Conservation (phyloP, 106 monocot genomes). For the Dactylorhiza incarnata region DNA sequence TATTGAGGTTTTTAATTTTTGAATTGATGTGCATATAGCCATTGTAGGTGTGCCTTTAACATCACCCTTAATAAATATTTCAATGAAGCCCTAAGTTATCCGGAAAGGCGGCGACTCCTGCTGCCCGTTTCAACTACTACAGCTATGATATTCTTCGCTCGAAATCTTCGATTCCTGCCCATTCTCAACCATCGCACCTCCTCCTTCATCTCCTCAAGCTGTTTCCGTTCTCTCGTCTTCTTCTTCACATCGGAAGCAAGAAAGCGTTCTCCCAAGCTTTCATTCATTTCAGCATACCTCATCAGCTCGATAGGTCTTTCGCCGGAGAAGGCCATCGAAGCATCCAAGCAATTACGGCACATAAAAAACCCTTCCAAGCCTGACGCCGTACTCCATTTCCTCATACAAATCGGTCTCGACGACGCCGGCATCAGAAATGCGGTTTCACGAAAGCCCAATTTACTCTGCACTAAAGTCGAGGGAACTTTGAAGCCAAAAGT, state of each 20-base stretch:
- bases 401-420: slow-evolving; percentile 9
- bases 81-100: too few relatives aligned
- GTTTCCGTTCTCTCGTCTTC: background rate
- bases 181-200: background rate
- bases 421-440: slow-evolving; percentile 10
- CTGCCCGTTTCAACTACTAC: background rate
- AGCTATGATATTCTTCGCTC: background rate
- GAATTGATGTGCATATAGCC: too few relatives aligned
- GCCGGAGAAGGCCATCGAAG: slow-evolving; percentile 11
- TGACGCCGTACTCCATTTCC: slow-evolving; percentile 19
- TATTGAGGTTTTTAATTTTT: too few relatives aligned
- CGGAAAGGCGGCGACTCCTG: too few relatives aligned
- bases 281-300: slow-evolving; percentile 19
- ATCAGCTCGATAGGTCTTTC: slow-evolving; percentile 24
- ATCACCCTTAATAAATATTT: too few relatives aligned
- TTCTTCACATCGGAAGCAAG: background rate
- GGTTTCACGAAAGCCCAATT: background rate
- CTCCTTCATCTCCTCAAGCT: background rate
- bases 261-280: slow-evolving; percentile 2
- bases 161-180: background rate
- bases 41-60: too few relatives aligned
- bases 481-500: slow-evolving; percentile 24
- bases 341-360: slow-evolving; percentile 9
- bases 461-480: slow-evolving; percentile 26
- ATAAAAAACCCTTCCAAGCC: slow-evolving; percentile 19